Conservation (phyloP, 495 filamentous ascomycete genomes). For the Tuber borchii region DNA sequence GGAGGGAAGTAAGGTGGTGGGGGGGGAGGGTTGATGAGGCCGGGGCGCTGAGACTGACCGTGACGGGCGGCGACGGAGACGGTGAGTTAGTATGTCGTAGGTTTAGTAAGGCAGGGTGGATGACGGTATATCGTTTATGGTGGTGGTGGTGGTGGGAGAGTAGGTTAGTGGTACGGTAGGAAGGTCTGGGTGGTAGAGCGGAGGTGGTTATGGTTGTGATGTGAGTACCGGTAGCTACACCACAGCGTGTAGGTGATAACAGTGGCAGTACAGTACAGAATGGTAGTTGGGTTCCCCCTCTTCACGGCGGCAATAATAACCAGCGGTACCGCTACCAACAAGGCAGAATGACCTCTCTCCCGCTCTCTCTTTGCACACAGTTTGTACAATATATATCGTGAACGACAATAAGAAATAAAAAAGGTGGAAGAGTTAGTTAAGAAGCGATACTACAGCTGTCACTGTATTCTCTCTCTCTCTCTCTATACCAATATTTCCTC, state of each 20-base stretch:
- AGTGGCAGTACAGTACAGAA: constrained; percentile 1
- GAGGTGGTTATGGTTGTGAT: constrained; percentile 1
- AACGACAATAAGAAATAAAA: background rate
- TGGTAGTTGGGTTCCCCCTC: background rate
- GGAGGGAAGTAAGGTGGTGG: background rate
- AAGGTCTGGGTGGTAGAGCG: constrained; percentile 13
- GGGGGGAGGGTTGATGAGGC: background rate
- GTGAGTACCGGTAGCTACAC: constrained; percentile 5
- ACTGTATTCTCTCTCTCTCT: background rate
- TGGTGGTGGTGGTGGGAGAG: constrained; percentile 7
- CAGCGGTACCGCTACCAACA: background rate
- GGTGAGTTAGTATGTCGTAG: constrained; percentile 5
- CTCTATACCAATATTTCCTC: background rate
- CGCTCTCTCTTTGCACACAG: background rate
- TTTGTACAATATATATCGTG: background rate
- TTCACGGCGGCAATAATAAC: background rate
- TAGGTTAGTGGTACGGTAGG: constrained; percentile 17
- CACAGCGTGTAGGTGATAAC: constrained; percentile 3
- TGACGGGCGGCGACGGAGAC: background rate
- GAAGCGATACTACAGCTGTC: background rate
- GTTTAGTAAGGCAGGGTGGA: constrained; percentile 5
- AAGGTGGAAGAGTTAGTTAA: background rate
- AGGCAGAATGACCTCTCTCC: background rate
- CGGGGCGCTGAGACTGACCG: background rate
- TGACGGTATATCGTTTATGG: background rate